Conservation (phyloP, 2,329 filamentous ascomycete species). For the Fusarium poae region DNA sequence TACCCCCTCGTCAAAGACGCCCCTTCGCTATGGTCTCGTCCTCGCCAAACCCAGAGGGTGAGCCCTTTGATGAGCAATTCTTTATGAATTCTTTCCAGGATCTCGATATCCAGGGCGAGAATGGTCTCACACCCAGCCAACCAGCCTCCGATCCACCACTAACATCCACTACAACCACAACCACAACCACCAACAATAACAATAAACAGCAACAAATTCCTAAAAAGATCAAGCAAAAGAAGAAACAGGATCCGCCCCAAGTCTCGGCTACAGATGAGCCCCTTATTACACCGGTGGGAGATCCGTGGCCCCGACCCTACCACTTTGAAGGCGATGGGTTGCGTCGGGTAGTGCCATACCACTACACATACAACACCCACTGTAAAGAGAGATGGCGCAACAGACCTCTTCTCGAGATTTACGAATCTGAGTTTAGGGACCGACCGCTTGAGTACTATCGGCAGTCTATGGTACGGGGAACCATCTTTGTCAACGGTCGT, state of each 20-base stretch:
- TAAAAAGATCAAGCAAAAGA: slow-evolving; percentile 33
- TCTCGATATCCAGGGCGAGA: slow-evolving; percentile 35
- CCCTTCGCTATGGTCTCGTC: slow-evolving; percentile 41
- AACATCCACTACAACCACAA: slow-evolving; percentile 19
- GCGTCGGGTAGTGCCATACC: slow-evolving; percentile 86
- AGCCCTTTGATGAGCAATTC: slow-evolving; percentile 27
- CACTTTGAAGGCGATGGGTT: slow-evolving; percentile 82
- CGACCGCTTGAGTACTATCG: slow-evolving; percentile 88
- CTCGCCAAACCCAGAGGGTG: slow-evolving; percentile 19
- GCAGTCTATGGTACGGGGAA: slow-evolving; percentile 82
- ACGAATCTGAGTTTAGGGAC: slow-evolving; percentile 92
- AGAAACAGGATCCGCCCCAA: slow-evolving; percentile 34
- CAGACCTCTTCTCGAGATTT: slow-evolving; percentile 85
- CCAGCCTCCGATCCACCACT: slow-evolving; percentile 27
- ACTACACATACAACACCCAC: slow-evolving; percentile 94
- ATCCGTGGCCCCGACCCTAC: slow-evolving; percentile 75
- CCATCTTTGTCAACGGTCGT: slow-evolving; percentile 84
- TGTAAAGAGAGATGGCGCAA: slow-evolving; percentile 95
- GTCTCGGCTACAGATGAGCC: slow-evolving; percentile 42
- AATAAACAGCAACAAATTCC: slow-evolving; percentile 24
- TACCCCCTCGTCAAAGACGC: slow-evolving; percentile 23
- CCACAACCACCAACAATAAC: slow-evolving; percentile 6
- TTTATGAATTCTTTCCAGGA: slow-evolving; percentile 37
- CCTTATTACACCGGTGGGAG: slow-evolving; percentile 53
- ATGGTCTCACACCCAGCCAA: slow-evolving; percentile 21